Evolutionary conservation across 352 stramenopile genomes (phyloP), one percentile per base, ranked within the genome.

Genomic region (Phytophthora capsici): DNA sequence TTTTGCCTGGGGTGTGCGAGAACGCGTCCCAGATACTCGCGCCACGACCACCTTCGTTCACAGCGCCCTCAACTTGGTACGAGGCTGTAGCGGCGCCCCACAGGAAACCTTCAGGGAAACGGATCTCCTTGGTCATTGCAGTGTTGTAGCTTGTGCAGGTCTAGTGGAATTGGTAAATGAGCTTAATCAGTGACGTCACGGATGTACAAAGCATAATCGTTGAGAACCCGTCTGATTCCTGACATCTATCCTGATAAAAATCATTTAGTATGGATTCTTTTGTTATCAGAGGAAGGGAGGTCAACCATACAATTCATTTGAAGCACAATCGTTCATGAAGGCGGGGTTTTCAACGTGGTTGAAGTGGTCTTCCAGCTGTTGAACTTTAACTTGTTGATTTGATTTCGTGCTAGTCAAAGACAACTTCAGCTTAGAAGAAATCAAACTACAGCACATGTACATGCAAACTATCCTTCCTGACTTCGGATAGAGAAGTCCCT

Each of bases 41-140:
- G 43, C 89, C 89, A 14, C 90, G 77, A 19, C 91, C 91, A 46
- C 86, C 93, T 66, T 92, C 82, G 25, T 93, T 65, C 25, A 75
- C 65, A 4, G 76, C 93, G 23, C 94, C 95, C 78, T 98, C 94
- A 41, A 98, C 90, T 81, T 98, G 93, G 79, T 97, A 98, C 38
- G 84, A 77, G 20, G 91, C 92, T 1, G 92, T 98, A 28, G 92
- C 87, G 12, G 77, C 79, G 30, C 93, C 93, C 85, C 85, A 98
- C 20, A 87, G 45, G 69, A 98, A 98, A 40, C 58, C 59, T 14
- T 84, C 55, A 26, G 75, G 80, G 61, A 86, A 86, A 22, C 57
- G 66, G 44, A 84, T 61, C 46, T 78, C 70, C 50, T 80, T 63
- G 57, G 58, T 20, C 69, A 73, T 74, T 36, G 51, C 34, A 20